Evolutionary conservation across 805 yeast species (phyloP), one percentile per base, ranked within the genome.

Genomic region (Saturnispora kantuleensis): DNA sequence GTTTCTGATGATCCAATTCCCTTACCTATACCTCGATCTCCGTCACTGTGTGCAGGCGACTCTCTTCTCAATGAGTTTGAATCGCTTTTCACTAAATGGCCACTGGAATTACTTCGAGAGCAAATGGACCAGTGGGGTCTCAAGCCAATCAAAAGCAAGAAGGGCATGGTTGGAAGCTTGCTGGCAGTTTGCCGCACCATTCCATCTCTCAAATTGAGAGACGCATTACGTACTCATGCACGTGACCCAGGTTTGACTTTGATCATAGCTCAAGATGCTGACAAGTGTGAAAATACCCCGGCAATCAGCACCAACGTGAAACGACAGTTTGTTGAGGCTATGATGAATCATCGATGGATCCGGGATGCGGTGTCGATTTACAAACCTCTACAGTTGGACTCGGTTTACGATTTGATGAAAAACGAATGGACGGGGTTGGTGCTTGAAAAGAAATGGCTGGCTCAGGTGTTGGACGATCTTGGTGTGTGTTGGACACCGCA

Each of bases 71-170:
- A 33, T 12, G 15, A 39, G n/a, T 18, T 41, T 9, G 39, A 36
- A 17, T 55, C 31, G n/a, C 21, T 43, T 31, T 43, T 44, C 21
- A 40, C 39, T 26, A 45, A 37, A 5, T 49, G 49, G 50, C 36
- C 39, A 7, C 30, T 35, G 4, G 32, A 31, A 2, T 12, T 17
- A 28, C 17, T 58, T 26, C 57, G 50, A 34, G 46, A 48, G 17
- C 57, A 56, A 42, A 53, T 68, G 39, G 47, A 47, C 8, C 55
- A 51, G 16, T 67, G 70, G 70, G 70, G 67, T 1, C 49, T 70
- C 42, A 68, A 67, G 45, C 68, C 68, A 2, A 57, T 55, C 6
- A 60, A 21, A 16, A 44, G 41, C 12, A 41, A 34, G 26, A 31
- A 29, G 3, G 39, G 34, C 10, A 34, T 50, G 30, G 31, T 41